Evolutionary conservation across 345 rosid species (phyloP), one percentile per base, ranked within the genome.

Genomic region (Triadica sebifera): DNA sequence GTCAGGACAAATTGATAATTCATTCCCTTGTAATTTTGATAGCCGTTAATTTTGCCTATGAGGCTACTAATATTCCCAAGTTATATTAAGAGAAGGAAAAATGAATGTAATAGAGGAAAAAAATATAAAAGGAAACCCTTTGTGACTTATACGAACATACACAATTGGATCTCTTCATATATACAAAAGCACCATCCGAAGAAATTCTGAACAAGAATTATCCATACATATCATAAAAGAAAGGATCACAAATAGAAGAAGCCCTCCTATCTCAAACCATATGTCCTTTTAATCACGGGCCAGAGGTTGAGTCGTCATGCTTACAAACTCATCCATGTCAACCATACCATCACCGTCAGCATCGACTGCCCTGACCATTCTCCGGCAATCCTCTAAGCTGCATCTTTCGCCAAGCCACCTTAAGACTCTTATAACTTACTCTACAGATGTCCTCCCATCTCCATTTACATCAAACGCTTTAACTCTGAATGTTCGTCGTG

Each of bases 401-500:
- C 97, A 92, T n/a, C 84, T 80, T 81, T 92, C 98, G 0, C 95
- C 97, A 39, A 92, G 93, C 81, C 84, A 80, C 82, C 89, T 75
- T 19, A 92, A 55, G 65, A 94, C 86, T 49, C 83, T 78, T 81
- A 91, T 62, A 15, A 92, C 87, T 74, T 92, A 95, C 63, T 91
- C 97, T 0, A 94, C 93, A n/a, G 90, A 87, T 80, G 91, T 92
- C 85, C 84, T 88, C 61, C 94, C 98, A 13, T 92, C 98, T 0
- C 86, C 83, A 9, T 92, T 92, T 49, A 52, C 77, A 80, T 92
- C 97, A 64, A 91, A 94, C 5, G 87, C 85, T 62, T 73, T 70
- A 45, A 2, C 78, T 80, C 53, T 86, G 85, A 57, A 92, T 84
- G 75, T 91, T 95, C 62, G 59, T 69, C 1, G 80, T 85, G 70